Base-by-base conservation (phyloP, 2,329 filamentous ascomycete species). In the Thyridium curvatum region DNA sequence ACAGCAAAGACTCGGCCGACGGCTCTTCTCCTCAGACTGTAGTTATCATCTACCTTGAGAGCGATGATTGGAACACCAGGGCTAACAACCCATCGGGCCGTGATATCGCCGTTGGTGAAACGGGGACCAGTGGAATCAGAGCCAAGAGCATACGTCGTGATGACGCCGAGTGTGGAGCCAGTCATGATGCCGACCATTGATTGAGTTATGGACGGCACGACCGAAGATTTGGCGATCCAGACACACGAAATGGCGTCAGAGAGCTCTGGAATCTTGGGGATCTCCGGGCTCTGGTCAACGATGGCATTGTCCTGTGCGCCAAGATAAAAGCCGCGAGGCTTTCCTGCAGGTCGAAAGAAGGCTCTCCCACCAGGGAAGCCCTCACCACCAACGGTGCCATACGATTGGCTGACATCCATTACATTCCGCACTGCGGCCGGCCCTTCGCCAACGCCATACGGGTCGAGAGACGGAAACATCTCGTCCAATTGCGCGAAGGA, bases 31-130 rank as follows among this genome's bases (percentile, higher is more conserved):
- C 80, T 82, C 18, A 72, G 60, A 35, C 74, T 90, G 59, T 89
- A 93, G 38, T 79, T 79, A 18, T 95, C 89, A 52, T 98, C 93
- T 7, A 95, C 77, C 33, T 78, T 78, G 43, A 98, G 79, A 1
- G 80, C 77, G 39, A 96, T 75, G 44, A 98, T 93, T 0, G 93
- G 93, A 3, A 97, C 89, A 31, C 93, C 93, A 3, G 93, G 93
- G 53, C 88, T 89, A 12, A 97, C 69, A 9, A 87, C 81, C 91
- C 91, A 97, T 48, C 84, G 85, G 28, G 86, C 86, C 30, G 87
- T 94, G 47, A 93, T 74, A 52, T 94, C 84, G 4, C 89, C 89
- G 31, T 79, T 78, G 30, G 73, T 69, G 46, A 82, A 78, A 41
- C 82, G 74, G 39, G 78, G 71, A 37, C 82, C 77, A 17, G 77